Evolutionary conservation across 768 basidiomycete genomes (phyloP).

Genomic region (Lactifluus piperatus): DNA sequence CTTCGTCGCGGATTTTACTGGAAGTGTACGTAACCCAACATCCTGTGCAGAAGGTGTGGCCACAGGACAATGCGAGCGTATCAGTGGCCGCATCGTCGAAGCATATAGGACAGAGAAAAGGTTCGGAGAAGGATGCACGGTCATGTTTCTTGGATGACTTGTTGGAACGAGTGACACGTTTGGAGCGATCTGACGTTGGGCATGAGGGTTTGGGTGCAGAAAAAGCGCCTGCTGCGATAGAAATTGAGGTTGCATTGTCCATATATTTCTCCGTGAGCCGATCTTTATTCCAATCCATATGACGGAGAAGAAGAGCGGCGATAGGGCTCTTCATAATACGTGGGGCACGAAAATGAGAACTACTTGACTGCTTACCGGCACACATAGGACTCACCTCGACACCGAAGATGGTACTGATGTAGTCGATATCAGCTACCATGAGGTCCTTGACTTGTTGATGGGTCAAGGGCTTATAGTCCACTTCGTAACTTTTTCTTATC

Average conservation of each 20-base stretch:
- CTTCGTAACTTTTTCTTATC: constrained; percentile 64
- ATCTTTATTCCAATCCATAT: constrained; percentile 94
- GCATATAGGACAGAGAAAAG: constrained; percentile 91
- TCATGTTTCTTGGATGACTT: constrained; percentile 20
- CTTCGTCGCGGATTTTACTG: constrained; percentile 78
- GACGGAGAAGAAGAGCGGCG: constrained; percentile 71
- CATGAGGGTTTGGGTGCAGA: constrained; percentile 33
- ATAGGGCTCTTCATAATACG: constrained; percentile 41
- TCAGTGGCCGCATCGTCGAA: constrained; percentile 64
- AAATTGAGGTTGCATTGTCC: constrained; percentile 74
- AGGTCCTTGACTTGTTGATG: constrained; percentile 66
- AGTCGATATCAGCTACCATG: constrained; percentile 74
- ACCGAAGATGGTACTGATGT: constrained; percentile 81
- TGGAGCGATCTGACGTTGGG: constrained; percentile 25
- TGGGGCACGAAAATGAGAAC: neutral
- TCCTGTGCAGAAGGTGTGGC: constrained; percentile 71
- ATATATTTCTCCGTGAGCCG: constrained; percentile 94
- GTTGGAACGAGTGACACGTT: constrained; percentile 27
- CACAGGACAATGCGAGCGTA: constrained; percentile 69
- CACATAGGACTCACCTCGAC: constrained; percentile 60
- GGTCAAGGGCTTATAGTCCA: constrained; percentile 72
- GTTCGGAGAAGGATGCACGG: constrained; percentile 28
- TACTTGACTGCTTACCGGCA: neutral
- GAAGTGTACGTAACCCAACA: constrained; percentile 80
- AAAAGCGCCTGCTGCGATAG: constrained; percentile 66